These are phyloP conservation scores for Phytophthora cactorum DNA, from an alignment of 352 stramenopile genomes.

Conservation along the genomic window DNA sequence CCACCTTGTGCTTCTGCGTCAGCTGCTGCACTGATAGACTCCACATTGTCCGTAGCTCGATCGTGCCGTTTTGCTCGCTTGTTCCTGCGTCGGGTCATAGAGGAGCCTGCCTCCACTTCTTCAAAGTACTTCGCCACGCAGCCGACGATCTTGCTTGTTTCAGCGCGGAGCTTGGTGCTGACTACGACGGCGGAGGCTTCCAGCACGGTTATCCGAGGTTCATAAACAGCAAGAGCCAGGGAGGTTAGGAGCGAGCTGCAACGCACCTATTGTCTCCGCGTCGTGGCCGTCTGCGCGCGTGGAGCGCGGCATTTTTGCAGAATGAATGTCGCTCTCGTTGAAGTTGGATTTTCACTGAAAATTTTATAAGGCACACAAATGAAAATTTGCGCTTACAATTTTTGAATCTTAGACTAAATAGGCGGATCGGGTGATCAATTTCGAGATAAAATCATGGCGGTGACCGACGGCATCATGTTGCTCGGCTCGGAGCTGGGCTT, in stretches of 20 bases:
- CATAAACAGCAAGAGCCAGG: neutral
- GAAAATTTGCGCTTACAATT: neutral
- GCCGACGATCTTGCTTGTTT: constrained; percentile 21
- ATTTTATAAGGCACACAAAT: constrained; percentile 8
- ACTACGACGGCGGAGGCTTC: neutral
- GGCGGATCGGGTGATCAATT: neutral
- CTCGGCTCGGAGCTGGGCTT: constrained; percentile 53
- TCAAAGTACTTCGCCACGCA: constrained; percentile 13
- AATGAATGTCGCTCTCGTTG: constrained; percentile 34
- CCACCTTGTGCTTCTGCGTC: neutral
- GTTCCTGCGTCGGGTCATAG: neutral
- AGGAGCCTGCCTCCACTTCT: constrained; percentile 5
- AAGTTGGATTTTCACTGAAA: constrained; percentile 17
- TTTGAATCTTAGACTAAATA: constrained; percentile 6
- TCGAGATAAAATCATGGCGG: constrained; percentile 5
- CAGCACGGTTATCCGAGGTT: neutral
- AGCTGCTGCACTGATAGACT: neutral
- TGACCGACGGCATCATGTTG: constrained; percentile 34
- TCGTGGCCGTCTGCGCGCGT: neutral
- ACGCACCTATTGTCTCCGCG: constrained; percentile 8
- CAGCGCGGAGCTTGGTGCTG: constrained; percentile 12
- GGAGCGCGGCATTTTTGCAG: constrained; percentile 18
- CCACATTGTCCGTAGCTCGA: neutral
- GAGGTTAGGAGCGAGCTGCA: neutral
- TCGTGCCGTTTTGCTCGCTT: neutral